A percentile compares a stretch with the other conserved stretches of the same genome.
Conservation (phyloP, 495 filamentous ascomycete species). For the Trichoderma orchidacearum region DNA sequence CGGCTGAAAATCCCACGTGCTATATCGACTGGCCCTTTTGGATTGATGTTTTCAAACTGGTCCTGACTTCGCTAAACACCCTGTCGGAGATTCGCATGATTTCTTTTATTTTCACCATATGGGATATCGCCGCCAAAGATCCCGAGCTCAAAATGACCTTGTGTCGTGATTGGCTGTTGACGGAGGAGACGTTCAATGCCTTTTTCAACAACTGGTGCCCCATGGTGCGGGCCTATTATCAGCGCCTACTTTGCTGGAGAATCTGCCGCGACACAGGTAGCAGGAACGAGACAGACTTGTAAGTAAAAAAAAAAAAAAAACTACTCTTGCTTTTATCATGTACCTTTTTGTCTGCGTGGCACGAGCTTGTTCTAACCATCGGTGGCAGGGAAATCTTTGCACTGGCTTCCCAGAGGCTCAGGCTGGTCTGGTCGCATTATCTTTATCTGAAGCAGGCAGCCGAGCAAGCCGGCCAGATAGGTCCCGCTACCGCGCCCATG, state of each 20-base stretch:
- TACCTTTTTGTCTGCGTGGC: too few species aligned
- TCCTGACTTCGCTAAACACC: conserved; percentile 80
- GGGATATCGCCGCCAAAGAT: conserved; percentile 58
- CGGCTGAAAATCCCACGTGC: conserved; percentile 32
- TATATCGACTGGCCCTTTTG: conserved; percentile 78
- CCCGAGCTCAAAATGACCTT: conserved; percentile 55
- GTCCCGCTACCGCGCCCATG: conserved; percentile 68
- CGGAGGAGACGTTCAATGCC: conserved; percentile 61
- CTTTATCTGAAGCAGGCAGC: conserved; percentile 55
- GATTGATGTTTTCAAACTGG: conserved; percentile 69
- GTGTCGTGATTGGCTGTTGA: conserved; percentile 71
- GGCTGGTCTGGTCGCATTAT: conserved; percentile 67
- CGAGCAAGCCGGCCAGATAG: conserved; percentile 35
- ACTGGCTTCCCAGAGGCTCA: conserved; percentile 52
- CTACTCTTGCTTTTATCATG: not conserved
- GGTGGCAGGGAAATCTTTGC: conserved; percentile 50
- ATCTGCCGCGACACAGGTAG: conserved; percentile 65
- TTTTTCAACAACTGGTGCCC: conserved; percentile 97
- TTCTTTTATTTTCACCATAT: conserved; percentile 71
- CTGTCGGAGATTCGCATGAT: conserved; percentile 86
- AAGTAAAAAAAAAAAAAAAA: conserved; percentile 19
- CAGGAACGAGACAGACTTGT: conserved; percentile 55
- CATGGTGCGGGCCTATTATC: conserved; percentile 93
- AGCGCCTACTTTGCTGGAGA: conserved; percentile 89
- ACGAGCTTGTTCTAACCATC: conserved; percentile 3